Evolutionary conservation across 2,329 filamentous ascomycete genomes (phyloP).

Genomic region (Exophiala calicioides): DNA sequence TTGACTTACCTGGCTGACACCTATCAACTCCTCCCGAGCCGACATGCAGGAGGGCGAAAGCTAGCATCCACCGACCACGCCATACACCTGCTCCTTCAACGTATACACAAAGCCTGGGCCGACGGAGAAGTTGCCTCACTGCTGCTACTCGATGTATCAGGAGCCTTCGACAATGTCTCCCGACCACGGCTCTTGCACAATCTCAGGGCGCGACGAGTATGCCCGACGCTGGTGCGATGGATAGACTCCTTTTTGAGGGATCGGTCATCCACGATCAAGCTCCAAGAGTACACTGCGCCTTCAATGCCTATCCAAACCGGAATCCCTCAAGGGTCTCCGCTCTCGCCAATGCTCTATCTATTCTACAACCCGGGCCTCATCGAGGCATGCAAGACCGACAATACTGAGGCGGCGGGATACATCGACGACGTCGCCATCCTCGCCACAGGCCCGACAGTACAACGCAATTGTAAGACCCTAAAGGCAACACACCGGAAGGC

Average conservation of each 20-base stretch:
- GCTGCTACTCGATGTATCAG: slow-evolving; percentile 24
- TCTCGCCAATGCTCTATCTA: slow-evolving; percentile 42
- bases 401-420: slow-evolving; percentile 35
- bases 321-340: slow-evolving; percentile 35
- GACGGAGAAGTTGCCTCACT: slow-evolving; percentile 14
- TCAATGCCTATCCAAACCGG: slow-evolving; percentile 5
- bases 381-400: slow-evolving; percentile 33
- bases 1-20: slow-evolving; percentile 21
- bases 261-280: slow-evolving; percentile 6
- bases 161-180: slow-evolving; percentile 27
- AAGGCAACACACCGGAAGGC: slow-evolving; percentile 2
- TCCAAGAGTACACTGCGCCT: slow-evolving; percentile 6
- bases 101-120: slow-evolving; percentile 14
- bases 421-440: slow-evolving; percentile 33
- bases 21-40: slow-evolving; percentile 19
- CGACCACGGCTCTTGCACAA: slow-evolving; percentile 26
- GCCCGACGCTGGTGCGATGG: slow-evolving; percentile 27
- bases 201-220: slow-evolving; percentile 22
- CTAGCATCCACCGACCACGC: slow-evolving; percentile 17
- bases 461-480: slow-evolving; percentile 9
- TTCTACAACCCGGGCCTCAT: slow-evolving; percentile 44
- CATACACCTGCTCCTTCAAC: slow-evolving; percentile 18
- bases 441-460: slow-evolving; percentile 5
- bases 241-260: slow-evolving; percentile 24
- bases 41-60: slow-evolving; percentile 15